phyloP scores from a whole-genome alignment of 345 rosid species.

The Orychophragmus violaceus region DNA sequence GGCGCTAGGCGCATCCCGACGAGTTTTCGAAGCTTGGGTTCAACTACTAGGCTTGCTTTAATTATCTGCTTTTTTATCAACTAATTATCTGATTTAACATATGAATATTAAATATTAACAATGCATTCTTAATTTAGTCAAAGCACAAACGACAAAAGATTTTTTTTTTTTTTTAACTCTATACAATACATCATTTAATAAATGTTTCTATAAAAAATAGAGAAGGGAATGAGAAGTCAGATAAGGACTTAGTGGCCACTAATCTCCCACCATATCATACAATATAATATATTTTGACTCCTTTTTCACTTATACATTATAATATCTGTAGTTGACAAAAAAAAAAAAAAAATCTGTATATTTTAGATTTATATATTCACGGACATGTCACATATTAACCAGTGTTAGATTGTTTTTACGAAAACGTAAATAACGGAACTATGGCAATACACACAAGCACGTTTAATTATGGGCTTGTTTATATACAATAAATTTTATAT shows the following conservation, averaged over 20 bases:
- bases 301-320: constrained; percentile 6
- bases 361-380: not conserved
- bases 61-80: too few relatives aligned
- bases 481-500: not conserved
- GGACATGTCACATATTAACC: not conserved
- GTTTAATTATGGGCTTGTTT: not conserved
- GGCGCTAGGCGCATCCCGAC: too few relatives aligned
- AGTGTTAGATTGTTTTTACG: not conserved
- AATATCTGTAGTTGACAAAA: not conserved
- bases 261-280: constrained; percentile 7
- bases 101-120: too few relatives aligned
- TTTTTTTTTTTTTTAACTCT: too few relatives aligned
- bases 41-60: too few relatives aligned
- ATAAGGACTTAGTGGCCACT: constrained; percentile 14
- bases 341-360: too few relatives aligned
- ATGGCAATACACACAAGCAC: not conserved
- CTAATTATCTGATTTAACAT: too few relatives aligned
- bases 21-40: too few relatives aligned
- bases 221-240: not conserved
- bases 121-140: too few relatives aligned
- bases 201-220: not conserved
- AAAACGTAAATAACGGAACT: not conserved
- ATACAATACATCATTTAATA: not conserved
- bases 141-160: too few relatives aligned
- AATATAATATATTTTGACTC: constrained; percentile 12